Percentiles rank a stretch among this genome's conserved stretches.
Conservation (phyloP, 352 stramenopile species). For the Phytophthora podocarpi region DNA sequence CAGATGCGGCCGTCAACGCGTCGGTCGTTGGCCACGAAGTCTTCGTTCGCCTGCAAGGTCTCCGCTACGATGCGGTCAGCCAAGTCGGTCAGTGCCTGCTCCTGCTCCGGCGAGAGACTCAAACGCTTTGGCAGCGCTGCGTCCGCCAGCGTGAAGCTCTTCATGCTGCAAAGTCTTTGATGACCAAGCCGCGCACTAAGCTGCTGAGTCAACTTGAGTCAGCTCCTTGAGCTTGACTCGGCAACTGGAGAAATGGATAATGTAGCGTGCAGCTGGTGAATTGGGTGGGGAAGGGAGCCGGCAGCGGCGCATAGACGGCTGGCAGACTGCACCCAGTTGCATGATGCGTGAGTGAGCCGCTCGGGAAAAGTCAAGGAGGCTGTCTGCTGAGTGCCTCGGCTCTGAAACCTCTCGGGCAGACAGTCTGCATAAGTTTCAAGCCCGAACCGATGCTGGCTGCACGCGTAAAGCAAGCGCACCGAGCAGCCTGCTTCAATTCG, state of each 20-base stretch:
- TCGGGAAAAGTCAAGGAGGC: background rate
- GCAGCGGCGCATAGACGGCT: conserved; percentile 25
- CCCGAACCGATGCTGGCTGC: conserved; percentile 18
- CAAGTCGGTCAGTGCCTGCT: conserved; percentile 50
- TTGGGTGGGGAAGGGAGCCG: conserved; percentile 2
- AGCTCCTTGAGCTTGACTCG: conserved; percentile 1
- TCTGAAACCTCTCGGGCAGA: conserved; percentile 26
- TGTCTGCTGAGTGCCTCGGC: conserved; percentile 20
- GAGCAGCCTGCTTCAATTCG: conserved; percentile 24
- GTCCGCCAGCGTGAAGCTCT: conserved; percentile 24
- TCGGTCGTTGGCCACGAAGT: conserved; percentile 48
- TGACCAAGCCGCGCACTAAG: conserved; percentile 2
- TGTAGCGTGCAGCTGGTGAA: background rate
- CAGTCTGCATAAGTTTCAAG: conserved; percentile 9
- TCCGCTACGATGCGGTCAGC: conserved; percentile 62
- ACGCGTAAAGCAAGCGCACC: conserved; percentile 18
- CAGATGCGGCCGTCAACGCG: conserved; percentile 43
- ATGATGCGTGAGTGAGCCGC: conserved; percentile 5
- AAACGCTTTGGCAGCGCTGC: conserved; percentile 16
- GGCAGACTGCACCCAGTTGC: conserved; percentile 4
- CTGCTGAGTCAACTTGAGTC: conserved; percentile 15
- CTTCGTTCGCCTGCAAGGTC: conserved; percentile 57
- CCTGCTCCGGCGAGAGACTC: conserved; percentile 27
- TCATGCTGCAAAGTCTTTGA: conserved; percentile 22
- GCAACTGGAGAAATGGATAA: conserved; percentile 21